These are phyloP conservation scores for Lomentospora prolificans DNA, from an alignment of 2,329 filamentous ascomycete genomes.

Conservation along the genomic window DNA sequence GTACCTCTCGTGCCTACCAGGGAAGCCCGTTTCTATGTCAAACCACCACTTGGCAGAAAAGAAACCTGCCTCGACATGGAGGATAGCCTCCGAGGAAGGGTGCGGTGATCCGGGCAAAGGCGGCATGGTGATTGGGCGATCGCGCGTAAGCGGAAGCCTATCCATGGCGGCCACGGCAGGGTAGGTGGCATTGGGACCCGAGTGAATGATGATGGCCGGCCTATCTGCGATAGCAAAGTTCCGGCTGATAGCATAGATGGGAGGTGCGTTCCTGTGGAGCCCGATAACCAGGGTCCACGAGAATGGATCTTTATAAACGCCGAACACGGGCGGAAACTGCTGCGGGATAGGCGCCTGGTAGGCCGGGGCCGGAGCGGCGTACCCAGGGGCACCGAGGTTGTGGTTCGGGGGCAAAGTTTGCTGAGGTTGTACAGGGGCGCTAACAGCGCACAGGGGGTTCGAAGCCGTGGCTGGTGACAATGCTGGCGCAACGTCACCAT, in stretches of 20 bases:
- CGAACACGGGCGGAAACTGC: constrained; percentile 9
- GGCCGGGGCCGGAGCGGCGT: background rate
- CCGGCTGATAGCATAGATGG: constrained; percentile 7
- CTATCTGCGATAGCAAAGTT: background rate
- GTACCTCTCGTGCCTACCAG: constrained; percentile 23
- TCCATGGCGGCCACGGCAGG: constrained; percentile 8
- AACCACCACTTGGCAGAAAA: constrained; percentile 20
- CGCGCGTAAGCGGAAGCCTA: background rate
- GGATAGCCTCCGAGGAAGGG: constrained; percentile 10
- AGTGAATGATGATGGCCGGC: constrained; percentile 7
- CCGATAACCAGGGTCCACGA: constrained; percentile 8
- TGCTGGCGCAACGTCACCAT: background rate
- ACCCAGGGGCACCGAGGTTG: background rate
- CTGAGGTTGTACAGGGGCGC: background rate
- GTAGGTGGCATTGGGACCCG: constrained; percentile 4
- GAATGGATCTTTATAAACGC: constrained; percentile 8
- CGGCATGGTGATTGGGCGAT: constrained; percentile 12
- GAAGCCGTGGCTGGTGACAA: background rate
- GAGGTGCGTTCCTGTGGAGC: constrained; percentile 5
- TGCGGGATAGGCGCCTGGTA: background rate
- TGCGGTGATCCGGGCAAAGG: constrained; percentile 8
- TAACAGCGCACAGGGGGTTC: no score
- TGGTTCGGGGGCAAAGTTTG: background rate
- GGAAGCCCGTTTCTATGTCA: constrained; percentile 21
- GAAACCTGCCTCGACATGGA: constrained; percentile 10